Conservation (phyloP, 352 stramenopile species). For the Pythium angustatum region DNA sequence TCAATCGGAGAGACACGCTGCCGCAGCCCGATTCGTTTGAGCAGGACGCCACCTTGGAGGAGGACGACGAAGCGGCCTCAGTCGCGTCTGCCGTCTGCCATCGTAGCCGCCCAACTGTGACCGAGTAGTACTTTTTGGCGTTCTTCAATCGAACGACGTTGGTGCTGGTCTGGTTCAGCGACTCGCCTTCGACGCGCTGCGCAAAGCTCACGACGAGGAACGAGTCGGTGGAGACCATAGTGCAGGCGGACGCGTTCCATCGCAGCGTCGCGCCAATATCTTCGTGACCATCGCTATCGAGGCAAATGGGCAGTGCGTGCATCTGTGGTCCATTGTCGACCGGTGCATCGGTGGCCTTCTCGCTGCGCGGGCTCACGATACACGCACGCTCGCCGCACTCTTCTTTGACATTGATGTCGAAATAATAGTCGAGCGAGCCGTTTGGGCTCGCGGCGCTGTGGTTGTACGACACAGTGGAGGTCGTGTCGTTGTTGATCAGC, state of each 20-base stretch:
- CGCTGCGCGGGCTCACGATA: slow-evolving; percentile 27
- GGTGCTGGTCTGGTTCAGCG: slow-evolving; percentile 16
- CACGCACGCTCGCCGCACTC: slow-evolving; percentile 28
- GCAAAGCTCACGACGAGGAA: slow-evolving; percentile 30
- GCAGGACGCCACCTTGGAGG: not conserved
- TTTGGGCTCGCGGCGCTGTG: slow-evolving; percentile 1
- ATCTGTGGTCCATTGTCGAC: slow-evolving; percentile 25
- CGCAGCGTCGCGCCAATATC: slow-evolving; percentile 16
- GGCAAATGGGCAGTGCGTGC: slow-evolving; percentile 20
- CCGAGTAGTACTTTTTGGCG: slow-evolving; percentile 26
- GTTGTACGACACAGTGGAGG: slow-evolving; percentile 26
- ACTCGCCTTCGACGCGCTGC: slow-evolving; percentile 25
- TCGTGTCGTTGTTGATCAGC: slow-evolving; percentile 28
- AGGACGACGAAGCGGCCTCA: too few species aligned
- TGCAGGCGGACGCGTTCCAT: slow-evolving; percentile 5
- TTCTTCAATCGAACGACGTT: slow-evolving; percentile 32
- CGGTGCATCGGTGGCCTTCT: slow-evolving; percentile 8
- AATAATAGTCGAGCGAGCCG: slow-evolving; percentile 13
- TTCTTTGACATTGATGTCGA: slow-evolving; percentile 36
- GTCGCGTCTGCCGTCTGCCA: slow-evolving; percentile 4
- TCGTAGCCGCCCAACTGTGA: slow-evolving; percentile 22
- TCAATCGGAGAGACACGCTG: slow-evolving; percentile 17
- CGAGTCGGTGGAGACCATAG: slow-evolving; percentile 12
- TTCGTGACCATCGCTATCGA: slow-evolving; percentile 8
- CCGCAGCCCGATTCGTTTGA: not conserved